phyloP scores from a whole-genome alignment of 805 yeast genomes.

The Saturnispora ahearnii region DNA sequence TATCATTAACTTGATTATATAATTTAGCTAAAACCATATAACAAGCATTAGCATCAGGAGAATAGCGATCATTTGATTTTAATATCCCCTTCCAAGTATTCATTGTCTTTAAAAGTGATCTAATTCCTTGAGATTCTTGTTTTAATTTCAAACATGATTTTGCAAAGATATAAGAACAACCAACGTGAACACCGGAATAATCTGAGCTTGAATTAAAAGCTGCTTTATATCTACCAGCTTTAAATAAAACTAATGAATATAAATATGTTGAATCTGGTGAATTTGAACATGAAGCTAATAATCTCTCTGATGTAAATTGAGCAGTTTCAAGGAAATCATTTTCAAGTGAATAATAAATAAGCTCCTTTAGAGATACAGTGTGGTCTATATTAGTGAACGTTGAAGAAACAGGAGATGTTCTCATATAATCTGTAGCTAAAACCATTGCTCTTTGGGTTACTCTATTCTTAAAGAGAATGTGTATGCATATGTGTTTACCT shows the following conservation, averaged over 20 bases:
- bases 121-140: slow-evolving; percentile 52
- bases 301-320: slow-evolving; percentile 76
- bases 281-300: slow-evolving; percentile 47
- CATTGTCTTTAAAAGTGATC: slow-evolving; percentile 34
- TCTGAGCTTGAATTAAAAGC: slow-evolving; percentile 44
- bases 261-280: slow-evolving; percentile 57
- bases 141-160: slow-evolving; percentile 52
- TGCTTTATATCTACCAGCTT: slow-evolving; percentile 49
- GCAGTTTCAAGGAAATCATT: slow-evolving; percentile 65
- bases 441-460: not conserved
- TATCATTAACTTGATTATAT: slow-evolving; percentile 48
- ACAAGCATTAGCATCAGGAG: slow-evolving; percentile 66
- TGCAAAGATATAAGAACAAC: slow-evolving; percentile 71
- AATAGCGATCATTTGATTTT: slow-evolving; percentile 12
- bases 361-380: slow-evolving; percentile 29
- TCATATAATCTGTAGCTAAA: not conserved
- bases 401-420: not conserved
- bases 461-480: not conserved
- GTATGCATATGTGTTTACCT: not conserved
- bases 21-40: slow-evolving; percentile 64
- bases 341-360: slow-evolving; percentile 63
- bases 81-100: slow-evolving; percentile 28
- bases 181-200: slow-evolving; percentile 44
- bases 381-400: not conserved
- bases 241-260: slow-evolving; percentile 57